Conservation (phyloP, 31 red algal species). For the Bonnemaisonia californica region DNA sequence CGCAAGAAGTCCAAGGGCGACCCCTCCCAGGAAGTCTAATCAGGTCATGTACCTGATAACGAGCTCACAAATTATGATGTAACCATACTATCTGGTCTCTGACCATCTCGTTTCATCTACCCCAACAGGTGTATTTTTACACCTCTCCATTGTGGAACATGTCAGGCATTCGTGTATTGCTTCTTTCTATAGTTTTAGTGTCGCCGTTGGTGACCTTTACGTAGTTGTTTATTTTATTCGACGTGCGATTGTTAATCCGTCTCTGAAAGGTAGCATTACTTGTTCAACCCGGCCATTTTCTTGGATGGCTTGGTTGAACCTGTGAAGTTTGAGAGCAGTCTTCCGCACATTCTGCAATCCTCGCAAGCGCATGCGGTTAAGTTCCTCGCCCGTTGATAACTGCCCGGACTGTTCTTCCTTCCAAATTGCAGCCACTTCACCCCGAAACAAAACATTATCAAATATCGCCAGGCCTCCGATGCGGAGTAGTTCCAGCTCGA, state of each 20-base stretch:
- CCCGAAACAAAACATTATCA: conserved; percentile 84
- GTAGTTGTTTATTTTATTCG: conserved; percentile 36
- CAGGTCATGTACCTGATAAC: no score
- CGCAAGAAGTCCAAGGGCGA: conserved; percentile 88
- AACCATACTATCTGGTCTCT: no score
- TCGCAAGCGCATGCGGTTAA: conserved; percentile 24
- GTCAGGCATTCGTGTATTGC: conserved; percentile 22
- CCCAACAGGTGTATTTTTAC: conserved; percentile 76
- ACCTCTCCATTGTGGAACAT: conserved; percentile 48
- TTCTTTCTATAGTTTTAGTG: background rate
- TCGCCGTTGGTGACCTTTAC: no score
- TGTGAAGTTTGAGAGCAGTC: conserved; percentile 55
- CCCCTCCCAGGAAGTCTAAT: conserved; percentile 80
- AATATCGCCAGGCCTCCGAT: conserved; percentile 60
- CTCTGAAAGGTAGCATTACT: conserved; percentile 77
- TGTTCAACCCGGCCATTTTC: conserved; percentile 53
- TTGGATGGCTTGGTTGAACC: conserved; percentile 56
- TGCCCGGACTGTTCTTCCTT: background rate
- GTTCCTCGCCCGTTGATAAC: background rate
- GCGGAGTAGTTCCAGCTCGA: conserved; percentile 56
- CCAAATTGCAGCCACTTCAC: conserved; percentile 54
- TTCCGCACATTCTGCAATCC: conserved; percentile 35
- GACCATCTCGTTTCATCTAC: no score
- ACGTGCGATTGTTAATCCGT: conserved; percentile 76
- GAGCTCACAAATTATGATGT: no score